Evolutionary conservation across 441 rosid genomes (phyloP), one percentile per base, ranked within the genome.

Genomic region (Brassica hybrid): DNA sequence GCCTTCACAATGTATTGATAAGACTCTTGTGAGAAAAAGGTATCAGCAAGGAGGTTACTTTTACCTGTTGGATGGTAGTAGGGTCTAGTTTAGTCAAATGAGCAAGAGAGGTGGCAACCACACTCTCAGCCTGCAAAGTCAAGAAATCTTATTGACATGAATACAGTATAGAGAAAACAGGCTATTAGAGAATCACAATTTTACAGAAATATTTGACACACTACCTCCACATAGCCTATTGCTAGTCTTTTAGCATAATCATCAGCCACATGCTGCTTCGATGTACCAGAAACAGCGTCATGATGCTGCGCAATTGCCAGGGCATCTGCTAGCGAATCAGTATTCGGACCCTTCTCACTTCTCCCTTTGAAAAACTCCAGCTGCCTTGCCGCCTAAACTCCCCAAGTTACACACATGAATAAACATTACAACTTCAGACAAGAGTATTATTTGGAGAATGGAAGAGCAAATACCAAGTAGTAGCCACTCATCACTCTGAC

Each of bases 241-340:
- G 97, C 88, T 67, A 94, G 83, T 74, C 99, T 87, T 81, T 89
- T 94, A 19, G 95, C 93, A 83, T 96, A 96, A 84, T 96, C 99
- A 86, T 91, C 73, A 75, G 99, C 98, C 77, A 96, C 99, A 25
- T 96, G 99, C 69, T 96, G 98, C 87, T 91, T 86, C 71, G 90
- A 94, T 17, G 99, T 96, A 76, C 98, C 99, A 41, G 92, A 80
- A 80, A 96, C 98, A 60, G 94, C 99, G 68, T 96, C 99, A 79
- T 96, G 99, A 86, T 96, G 99, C 74, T 96, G 99, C 65, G 96
- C 93, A 84, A 89, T 90, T 60, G 98, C 99, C 76, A 96, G 67
- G 65, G 98, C 95, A 89, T 96, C 98, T 3, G 93, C 98, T 82
- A 96, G 76, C 8, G 89, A 87, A 83, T 93, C 91, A 27, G 98